Evolutionary conservation across 1,284 basidiomycete genomes (phyloP).

Genomic region (Gomphus sp.): DNA sequence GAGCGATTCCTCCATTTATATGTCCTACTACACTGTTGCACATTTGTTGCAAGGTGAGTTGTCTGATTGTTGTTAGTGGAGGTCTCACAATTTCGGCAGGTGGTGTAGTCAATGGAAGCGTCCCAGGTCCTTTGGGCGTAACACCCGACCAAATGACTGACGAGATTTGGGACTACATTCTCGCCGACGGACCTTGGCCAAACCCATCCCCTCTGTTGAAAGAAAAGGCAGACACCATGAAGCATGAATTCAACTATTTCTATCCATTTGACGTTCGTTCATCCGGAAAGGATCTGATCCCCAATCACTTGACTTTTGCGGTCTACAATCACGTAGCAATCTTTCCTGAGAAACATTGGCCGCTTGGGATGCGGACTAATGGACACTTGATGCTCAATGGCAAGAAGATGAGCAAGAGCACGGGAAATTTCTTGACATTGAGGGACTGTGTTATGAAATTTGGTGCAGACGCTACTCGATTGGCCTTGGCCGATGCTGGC

Average conservation of each 20-base stretch:
- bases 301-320: conserved; percentile 94
- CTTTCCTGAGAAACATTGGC: conserved; percentile 94
- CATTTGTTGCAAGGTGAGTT: conserved; percentile 76
- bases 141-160: conserved; percentile 92
- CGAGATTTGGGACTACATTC: conserved; percentile 95
- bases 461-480: conserved; percentile 86
- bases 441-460: conserved; percentile 78
- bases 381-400: conserved; percentile 98
- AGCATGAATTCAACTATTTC: conserved; percentile 94
- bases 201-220: conserved; percentile 51
- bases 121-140: conserved; percentile 79
- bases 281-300: conserved; percentile 97
- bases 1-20: conserved; percentile 98
- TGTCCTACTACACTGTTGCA: conserved; percentile 96
- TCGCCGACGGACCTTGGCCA: conserved; percentile 74
- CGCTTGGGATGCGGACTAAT: conserved; percentile 86
- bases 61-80: background rate
- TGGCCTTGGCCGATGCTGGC: conserved; percentile 93
- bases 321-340: conserved; percentile 93
- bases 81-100: conserved; percentile 26
- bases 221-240: conserved; percentile 78
- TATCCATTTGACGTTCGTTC: conserved; percentile 98
- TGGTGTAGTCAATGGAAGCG: conserved; percentile 69
- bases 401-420: conserved; percentile 98
- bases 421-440: conserved; percentile 81